A percentile compares a stretch with the other conserved stretches of the same genome.
Conservation (phyloP, 2,329 filamentous ascomycete genomes). For the Paracamarosporium sp. region DNA sequence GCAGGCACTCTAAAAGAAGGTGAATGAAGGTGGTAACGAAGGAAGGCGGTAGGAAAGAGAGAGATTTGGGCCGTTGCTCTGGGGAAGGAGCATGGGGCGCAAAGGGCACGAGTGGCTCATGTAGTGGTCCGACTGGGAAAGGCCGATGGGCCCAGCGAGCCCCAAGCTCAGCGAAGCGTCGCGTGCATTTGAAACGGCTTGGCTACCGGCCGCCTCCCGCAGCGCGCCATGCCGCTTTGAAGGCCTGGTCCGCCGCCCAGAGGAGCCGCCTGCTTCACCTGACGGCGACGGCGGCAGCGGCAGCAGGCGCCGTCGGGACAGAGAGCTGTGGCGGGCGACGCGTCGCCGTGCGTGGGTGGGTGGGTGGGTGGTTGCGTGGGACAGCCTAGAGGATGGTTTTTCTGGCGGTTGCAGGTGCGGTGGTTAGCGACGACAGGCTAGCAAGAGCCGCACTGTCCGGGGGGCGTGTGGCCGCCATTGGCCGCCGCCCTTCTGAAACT, state of each 20-base stretch:
- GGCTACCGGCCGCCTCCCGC: conserved; percentile 37
- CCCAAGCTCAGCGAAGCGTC: conserved; percentile 40
- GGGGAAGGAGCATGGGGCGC: conserved; percentile 11
- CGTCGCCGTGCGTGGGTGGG: too few species aligned
- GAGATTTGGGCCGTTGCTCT: conserved; percentile 10
- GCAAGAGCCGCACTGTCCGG: neutral
- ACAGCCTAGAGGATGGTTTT: neutral
- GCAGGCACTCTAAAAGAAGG: conserved; percentile 39
- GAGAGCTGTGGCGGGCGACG: neutral
- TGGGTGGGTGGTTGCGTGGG: too few species aligned
- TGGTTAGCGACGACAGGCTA: neutral
- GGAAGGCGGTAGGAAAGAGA: conserved; percentile 13
- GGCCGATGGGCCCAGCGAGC: neutral
- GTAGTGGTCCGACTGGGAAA: conserved; percentile 17
- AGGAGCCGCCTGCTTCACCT: conserved; percentile 28
- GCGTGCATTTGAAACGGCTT: conserved; percentile 46
- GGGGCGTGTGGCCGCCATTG: neutral
- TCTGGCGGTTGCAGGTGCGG: neutral
- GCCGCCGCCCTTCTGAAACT: conserved; percentile 13
- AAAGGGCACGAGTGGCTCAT: conserved; percentile 24
- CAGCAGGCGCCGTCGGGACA: too few species aligned
- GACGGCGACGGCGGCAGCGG: too few species aligned
- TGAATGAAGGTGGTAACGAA: conserved; percentile 27
- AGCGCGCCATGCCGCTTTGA: conserved; percentile 31
- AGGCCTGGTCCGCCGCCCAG: conserved; percentile 31